Conservation (phyloP, 768 basidiomycete species). For the Lepiota brunneoincarnata region DNA sequence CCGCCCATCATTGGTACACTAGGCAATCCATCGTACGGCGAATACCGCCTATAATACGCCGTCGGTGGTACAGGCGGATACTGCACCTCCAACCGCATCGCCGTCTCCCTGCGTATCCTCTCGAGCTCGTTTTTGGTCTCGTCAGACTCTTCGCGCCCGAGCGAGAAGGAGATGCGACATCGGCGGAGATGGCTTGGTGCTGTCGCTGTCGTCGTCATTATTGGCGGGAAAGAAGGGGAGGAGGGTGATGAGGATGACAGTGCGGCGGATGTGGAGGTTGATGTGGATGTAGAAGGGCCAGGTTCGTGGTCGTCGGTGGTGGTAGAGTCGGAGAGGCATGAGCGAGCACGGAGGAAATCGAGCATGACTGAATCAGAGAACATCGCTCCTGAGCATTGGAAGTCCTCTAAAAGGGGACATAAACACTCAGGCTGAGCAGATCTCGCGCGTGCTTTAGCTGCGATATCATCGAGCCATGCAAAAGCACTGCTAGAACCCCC, state of each 20-base stretch:
- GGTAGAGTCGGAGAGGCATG: background rate
- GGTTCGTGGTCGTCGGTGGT: background rate
- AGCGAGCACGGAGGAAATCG: slow-evolving; percentile 8
- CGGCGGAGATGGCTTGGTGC: background rate
- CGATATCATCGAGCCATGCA: no score
- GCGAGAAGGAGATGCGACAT: slow-evolving; percentile 5
- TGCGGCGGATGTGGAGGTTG: background rate
- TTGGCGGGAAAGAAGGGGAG: background rate
- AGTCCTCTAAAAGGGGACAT: slow-evolving; percentile 8
- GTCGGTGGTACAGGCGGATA: slow-evolving; percentile 3
- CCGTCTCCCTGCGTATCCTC: slow-evolving; percentile 1
- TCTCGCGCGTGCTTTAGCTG: slow-evolving; percentile 1
- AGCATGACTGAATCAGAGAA: slow-evolving; percentile 7
- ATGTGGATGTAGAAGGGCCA: background rate
- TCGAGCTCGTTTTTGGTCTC: background rate
- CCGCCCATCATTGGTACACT: slow-evolving; percentile 8
- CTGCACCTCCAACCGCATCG: slow-evolving; percentile 7
- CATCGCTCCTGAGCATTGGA: slow-evolving; percentile 7
- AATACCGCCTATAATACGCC: slow-evolving; percentile 5
- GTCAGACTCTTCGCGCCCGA: background rate
- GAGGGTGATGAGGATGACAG: background rate
- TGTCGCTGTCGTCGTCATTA: background rate
- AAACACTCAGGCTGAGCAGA: background rate
- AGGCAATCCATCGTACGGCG: slow-evolving; percentile 10
- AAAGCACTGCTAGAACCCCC: no score